Percentiles rank a stretch among this genome's conserved stretches.
phyloP scores from a whole-genome alignment of 2,329 filamentous ascomycete species.

The Blastomyces emzantsi region DNA sequence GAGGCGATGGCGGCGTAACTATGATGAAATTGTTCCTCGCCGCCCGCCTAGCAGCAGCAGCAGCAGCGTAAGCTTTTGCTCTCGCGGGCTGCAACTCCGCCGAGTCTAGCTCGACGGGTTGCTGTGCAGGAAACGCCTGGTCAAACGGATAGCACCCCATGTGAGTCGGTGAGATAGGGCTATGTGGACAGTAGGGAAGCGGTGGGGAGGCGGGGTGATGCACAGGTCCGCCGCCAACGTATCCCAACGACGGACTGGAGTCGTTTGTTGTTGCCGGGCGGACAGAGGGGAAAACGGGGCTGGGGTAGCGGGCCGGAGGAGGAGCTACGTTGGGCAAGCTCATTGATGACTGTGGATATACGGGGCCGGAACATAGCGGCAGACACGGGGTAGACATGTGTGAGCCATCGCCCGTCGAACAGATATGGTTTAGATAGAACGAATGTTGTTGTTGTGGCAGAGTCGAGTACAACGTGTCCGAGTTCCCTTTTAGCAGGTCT shows the following conservation, averaged over 20 bases:
- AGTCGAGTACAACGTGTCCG: conserved; percentile 8
- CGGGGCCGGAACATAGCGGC: not conserved
- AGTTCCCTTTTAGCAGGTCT: conserved; percentile 29
- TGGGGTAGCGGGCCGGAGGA: not conserved
- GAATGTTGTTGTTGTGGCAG: not conserved
- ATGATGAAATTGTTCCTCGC: too few relatives aligned
- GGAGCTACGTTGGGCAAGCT: too few relatives aligned
- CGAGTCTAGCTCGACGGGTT: not conserved
- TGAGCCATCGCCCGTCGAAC: not conserved
- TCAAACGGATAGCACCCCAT: not conserved
- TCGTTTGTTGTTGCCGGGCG: not conserved
- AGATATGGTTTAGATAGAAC: not conserved
- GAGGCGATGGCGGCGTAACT: not conserved
- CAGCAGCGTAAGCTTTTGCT: not conserved
- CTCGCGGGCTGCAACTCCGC: not conserved
- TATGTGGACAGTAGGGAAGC: not conserved
- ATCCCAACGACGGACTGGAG: not conserved
- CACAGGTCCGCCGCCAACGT: not conserved
- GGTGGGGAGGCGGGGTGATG: not conserved
- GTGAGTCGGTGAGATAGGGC: not conserved
- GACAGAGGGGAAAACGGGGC: not conserved
- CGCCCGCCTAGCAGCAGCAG: not conserved
- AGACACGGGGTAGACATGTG: not conserved
- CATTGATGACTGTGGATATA: not conserved
- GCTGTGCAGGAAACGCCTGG: not conserved